Evolutionary conservation across 768 basidiomycete species (phyloP).

Genomic region (Russula virescens): DNA sequence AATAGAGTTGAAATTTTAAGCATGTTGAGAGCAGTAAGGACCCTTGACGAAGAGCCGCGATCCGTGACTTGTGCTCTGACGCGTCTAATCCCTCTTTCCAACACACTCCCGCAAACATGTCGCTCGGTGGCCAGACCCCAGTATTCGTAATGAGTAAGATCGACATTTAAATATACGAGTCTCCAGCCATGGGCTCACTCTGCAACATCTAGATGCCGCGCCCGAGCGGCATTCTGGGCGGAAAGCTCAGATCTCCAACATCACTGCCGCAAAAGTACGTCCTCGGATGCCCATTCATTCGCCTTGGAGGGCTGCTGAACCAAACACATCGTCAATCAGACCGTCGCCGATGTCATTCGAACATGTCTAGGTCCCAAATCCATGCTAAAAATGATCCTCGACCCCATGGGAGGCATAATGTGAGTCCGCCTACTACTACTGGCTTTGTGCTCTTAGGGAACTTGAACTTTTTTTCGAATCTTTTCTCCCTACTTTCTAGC

Average conservation of each 20-base stretch:
- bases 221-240: conserved; percentile 91
- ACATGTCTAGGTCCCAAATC: conserved; percentile 97
- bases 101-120: conserved; percentile 26
- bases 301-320: conserved; percentile 9
- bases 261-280: conserved; percentile 89
- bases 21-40: background rate
- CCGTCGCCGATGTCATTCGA: conserved; percentile 95
- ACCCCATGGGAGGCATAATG: conserved; percentile 99
- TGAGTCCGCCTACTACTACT: conserved; percentile 35
- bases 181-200: conserved; percentile 4
- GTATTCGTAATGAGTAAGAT: conserved; percentile 77
- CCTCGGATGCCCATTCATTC: background rate
- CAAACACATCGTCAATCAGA: conserved; percentile 43
- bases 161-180: background rate
- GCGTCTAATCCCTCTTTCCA: background rate
- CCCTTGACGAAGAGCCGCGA: too few relatives aligned
- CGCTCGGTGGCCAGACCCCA: conserved; percentile 55
- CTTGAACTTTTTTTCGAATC: background rate
- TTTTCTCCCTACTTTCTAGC: conserved; percentile 36
- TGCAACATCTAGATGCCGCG: conserved; percentile 61
- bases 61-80: background rate
- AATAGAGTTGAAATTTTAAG: background rate
- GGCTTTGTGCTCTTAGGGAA: background rate
- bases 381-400: conserved; percentile 99
- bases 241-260: conserved; percentile 95